phyloP scores from a whole-genome alignment of 257 asterid genomes.

The Solanum infundibuliforme region DNA sequence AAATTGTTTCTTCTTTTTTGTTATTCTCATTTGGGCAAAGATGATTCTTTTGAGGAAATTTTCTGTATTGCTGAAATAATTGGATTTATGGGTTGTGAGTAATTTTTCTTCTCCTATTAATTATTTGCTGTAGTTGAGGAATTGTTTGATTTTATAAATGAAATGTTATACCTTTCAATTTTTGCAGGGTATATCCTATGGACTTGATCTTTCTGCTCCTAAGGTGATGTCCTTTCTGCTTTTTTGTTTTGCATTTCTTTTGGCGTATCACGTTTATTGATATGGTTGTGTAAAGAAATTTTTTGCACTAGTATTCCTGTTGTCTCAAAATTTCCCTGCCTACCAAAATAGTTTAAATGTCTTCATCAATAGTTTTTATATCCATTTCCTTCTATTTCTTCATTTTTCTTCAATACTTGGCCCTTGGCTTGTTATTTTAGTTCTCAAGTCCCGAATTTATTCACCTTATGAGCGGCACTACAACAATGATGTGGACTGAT shows the following conservation, averaged over 20 bases:
- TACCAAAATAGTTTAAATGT: not conserved
- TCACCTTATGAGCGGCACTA: not conserved
- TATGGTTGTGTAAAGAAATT: not conserved
- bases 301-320: not conserved
- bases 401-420: not conserved
- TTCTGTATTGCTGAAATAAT: not conserved
- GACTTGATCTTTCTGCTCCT: slow-evolving; percentile 36
- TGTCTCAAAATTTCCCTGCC: not conserved
- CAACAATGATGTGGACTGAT: not conserved
- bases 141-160: not conserved
- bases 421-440: not conserved
- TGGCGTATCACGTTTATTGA: not conserved
- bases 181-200: slow-evolving; percentile 62
- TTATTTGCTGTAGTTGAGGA: not conserved
- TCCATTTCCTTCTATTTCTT: not conserved
- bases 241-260: not conserved
- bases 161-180: slow-evolving; percentile 7
- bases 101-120: not conserved
- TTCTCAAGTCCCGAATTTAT: not conserved
- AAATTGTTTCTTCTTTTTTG: not conserved
- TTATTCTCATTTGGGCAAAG: not conserved
- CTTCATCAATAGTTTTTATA: not conserved
- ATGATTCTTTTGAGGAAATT: not conserved
- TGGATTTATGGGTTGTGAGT: not conserved
- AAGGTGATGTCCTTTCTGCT: slow-evolving; percentile 33